Evolutionary conservation across 2,329 filamentous ascomycete genomes (phyloP).

Genomic region (Fusarium clavum): DNA sequence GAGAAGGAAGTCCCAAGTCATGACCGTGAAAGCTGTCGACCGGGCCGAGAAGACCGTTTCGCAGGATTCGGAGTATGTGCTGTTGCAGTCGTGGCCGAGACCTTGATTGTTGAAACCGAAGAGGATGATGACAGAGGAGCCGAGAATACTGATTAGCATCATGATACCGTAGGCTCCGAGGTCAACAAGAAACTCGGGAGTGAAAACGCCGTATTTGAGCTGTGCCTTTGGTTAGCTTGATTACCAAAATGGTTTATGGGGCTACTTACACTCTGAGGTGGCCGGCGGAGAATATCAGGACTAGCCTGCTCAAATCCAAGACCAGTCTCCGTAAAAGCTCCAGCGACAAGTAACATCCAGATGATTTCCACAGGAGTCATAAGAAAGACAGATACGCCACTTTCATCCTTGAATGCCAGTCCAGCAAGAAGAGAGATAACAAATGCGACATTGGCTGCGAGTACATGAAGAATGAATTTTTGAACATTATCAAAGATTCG

Average conservation of each 20-base stretch:
- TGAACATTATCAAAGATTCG: slow-evolving; percentile 78
- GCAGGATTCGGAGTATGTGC: slow-evolving; percentile 61
- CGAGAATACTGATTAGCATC: slow-evolving; percentile 70
- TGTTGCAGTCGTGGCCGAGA: slow-evolving; percentile 70
- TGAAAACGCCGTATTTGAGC: slow-evolving; percentile 69
- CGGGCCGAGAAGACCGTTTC: slow-evolving; percentile 72
- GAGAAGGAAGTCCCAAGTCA: slow-evolving; percentile 77
- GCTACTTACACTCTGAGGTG: slow-evolving; percentile 57
- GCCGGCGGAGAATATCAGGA: slow-evolving; percentile 73
- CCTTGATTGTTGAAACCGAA: slow-evolving; percentile 66
- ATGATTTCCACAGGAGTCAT: slow-evolving; percentile 77
- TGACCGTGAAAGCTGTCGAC: slow-evolving; percentile 72
- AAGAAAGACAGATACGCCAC: slow-evolving; percentile 74
- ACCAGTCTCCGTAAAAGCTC: slow-evolving; percentile 77
- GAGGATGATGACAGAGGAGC: slow-evolving; percentile 68
- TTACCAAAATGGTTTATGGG: background rate
- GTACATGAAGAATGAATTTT: slow-evolving; percentile 75
- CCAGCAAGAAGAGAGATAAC: slow-evolving; percentile 75
- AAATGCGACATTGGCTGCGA: slow-evolving; percentile 75
- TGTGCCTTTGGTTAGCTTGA: slow-evolving; percentile 17
- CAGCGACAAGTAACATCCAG: slow-evolving; percentile 81
- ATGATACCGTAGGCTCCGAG: slow-evolving; percentile 72
- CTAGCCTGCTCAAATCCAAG: slow-evolving; percentile 76
- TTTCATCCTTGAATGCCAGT: slow-evolving; percentile 73
- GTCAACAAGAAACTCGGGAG: slow-evolving; percentile 71